Base-by-base conservation (phyloP, 345 rosid genomes). In the Gynandropsis gynandra region DNA sequence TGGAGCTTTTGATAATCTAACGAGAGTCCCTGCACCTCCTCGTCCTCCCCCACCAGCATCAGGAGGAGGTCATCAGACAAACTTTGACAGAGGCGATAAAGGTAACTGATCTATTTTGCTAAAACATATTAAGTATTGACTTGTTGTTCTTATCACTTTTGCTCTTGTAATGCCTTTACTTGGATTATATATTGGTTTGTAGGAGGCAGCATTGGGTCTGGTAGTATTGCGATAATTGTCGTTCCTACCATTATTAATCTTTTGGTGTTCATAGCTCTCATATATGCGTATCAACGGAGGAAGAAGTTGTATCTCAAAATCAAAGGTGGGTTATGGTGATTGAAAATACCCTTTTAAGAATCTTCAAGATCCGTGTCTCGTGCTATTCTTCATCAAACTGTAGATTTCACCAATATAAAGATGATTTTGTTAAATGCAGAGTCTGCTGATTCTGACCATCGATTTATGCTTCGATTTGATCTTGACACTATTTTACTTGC, bases 1-100 rank as follows among this genome's bases (percentile, higher is more conserved):
- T 40, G 16, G 11, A 27, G 48, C 55, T 16, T 54, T 50, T 4
- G 53, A 55, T 8, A 38, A 41, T 7, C 21, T 39, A n/a, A 12
- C 50, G 1, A 40, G 58, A 29, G 21, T 61, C 12, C 38, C 74
- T 1, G 58, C 71, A 0, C 46, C 72, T 52, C 72, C 71, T 20
- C 47, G 61, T 16, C 42, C 21, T 34, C 27, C 27, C 34, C 65
- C 65, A 14, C 53, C 10, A 39, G 41, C 54, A 20, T 5, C 29
- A 24, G 29, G 29, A 24, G 29, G 29, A 24, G 5, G 5, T 24
- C 4, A 24, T 24, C 16, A n/a, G 16, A 45, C 48, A 38, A 13
- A 55, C 49, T 15, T 47, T 9, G 47, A 1, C 20, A 58, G 27
- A 35, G 50, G 16, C 1, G 24, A 52, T 7, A 34, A 58, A 48